Evolutionary conservation across 805 yeast genomes (phyloP).

Genomic region (Candida tibetensis): DNA sequence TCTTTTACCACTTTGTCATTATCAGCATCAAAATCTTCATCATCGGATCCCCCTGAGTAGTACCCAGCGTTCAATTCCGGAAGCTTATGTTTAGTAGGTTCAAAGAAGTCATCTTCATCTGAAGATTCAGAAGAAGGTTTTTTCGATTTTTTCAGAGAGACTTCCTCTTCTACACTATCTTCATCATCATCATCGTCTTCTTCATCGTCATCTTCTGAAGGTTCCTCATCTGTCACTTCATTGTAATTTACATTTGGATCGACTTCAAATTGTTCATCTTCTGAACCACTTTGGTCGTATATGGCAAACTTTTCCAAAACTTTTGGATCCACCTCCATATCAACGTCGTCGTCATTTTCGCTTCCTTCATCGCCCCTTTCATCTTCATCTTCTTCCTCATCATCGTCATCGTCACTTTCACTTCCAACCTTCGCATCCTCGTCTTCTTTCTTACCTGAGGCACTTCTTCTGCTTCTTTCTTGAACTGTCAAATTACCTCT

Average conservation of each 20-base stretch:
- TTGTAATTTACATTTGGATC: constrained; percentile 48
- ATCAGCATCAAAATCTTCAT: constrained; percentile 44
- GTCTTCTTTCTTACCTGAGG: constrained; percentile 16
- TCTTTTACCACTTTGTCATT: constrained; percentile 50
- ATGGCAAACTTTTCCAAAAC: constrained; percentile 32
- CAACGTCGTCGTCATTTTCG: constrained; percentile 12
- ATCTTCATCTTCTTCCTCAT: constrained; percentile 22
- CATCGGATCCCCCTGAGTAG: constrained; percentile 79
- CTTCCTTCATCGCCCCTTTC: constrained; percentile 19
- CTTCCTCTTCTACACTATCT: constrained; percentile 20
- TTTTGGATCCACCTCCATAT: constrained; percentile 18
- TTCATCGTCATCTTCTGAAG: constrained; percentile 36
- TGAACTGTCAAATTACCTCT: constrained; percentile 44
- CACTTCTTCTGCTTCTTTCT: constrained; percentile 28
- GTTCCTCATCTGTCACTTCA: constrained; percentile 66
- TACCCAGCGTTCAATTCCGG: constrained; percentile 81
- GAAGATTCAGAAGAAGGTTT: constrained; percentile 15
- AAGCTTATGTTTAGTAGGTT: constrained; percentile 36
- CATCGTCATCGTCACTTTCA: constrained; percentile 12
- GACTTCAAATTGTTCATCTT: constrained; percentile 24
- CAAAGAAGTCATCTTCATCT: constrained; percentile 20
- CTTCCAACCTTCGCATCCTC: constrained; percentile 18
- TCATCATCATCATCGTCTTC: constrained; percentile 9
- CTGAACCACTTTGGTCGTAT: constrained; percentile 44
- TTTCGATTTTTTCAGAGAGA: constrained; percentile 14